Conservation (phyloP, 2,329 filamentous ascomycete genomes). For the Blumeria graminis region DNA sequence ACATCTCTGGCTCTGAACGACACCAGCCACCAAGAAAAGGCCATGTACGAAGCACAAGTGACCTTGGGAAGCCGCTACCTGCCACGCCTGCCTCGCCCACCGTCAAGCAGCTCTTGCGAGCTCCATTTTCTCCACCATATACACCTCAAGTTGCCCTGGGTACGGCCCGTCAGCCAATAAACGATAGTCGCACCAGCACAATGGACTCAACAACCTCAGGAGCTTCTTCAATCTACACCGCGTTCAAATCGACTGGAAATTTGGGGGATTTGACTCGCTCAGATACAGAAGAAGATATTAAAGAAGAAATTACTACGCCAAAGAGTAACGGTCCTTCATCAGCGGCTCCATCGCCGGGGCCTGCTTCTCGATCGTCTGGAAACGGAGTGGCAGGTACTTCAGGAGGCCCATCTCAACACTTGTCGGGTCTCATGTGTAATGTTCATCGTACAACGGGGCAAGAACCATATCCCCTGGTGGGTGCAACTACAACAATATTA, state of each 20-base stretch:
- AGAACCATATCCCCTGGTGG: conserved; percentile 77
- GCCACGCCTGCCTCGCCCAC: conserved; percentile 11
- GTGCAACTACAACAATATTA: conserved; percentile 81
- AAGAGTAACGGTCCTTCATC: conserved; percentile 29
- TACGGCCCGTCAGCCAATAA: conserved; percentile 10
- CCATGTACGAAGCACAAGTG: conserved; percentile 11
- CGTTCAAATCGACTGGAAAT: conserved; percentile 8
- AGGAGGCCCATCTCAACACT: conserved; percentile 26
- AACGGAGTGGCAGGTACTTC: conserved; percentile 19
- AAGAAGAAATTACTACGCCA: conserved; percentile 23
- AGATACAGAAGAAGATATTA: conserved; percentile 23
- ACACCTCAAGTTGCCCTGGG: conserved; percentile 8
- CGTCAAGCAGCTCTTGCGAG: conserved; percentile 5
- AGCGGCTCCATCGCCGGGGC: conserved; percentile 31
- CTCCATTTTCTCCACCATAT: conserved; percentile 8
- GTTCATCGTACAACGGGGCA: conserved; percentile 70
- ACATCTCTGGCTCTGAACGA: conserved; percentile 5
- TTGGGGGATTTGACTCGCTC: conserved; percentile 16
- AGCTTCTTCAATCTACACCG: conserved; percentile 7
- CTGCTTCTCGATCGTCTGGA: conserved; percentile 17
- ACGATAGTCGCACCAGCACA: conserved; percentile 13
- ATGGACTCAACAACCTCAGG: conserved; percentile 14
- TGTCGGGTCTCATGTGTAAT: conserved; percentile 45
- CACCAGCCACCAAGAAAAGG: conserved; percentile 4
- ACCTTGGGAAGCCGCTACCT: conserved; percentile 14